phyloP scores from a whole-genome alignment of 1,139 yeast species.

The Geotrichum cucujoidarum region DNA sequence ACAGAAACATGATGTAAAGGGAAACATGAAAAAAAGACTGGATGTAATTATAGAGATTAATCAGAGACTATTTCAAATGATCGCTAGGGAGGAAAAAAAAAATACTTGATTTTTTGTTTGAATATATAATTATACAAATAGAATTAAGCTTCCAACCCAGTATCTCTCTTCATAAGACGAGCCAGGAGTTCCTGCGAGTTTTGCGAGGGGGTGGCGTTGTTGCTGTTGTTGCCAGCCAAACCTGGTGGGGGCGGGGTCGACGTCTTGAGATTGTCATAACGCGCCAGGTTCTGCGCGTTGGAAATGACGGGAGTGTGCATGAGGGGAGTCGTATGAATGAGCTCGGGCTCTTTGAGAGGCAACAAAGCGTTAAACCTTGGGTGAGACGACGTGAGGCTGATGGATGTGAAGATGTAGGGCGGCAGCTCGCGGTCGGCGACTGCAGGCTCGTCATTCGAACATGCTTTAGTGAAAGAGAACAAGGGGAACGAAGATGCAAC shows the following conservation, averaged over 20 bases:
- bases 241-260: constrained; percentile 30
- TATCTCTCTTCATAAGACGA: constrained; percentile 36
- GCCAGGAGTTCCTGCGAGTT: constrained; percentile 39
- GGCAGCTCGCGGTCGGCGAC: constrained; percentile 22
- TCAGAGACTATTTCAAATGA: too few relatives aligned
- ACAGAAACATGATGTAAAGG: constrained; percentile 49
- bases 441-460: constrained; percentile 20
- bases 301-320: neutral
- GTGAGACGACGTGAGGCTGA: constrained; percentile 12
- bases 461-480: constrained; percentile 21
- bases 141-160: neutral
- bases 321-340: neutral
- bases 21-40: neutral
- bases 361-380: too few relatives aligned
- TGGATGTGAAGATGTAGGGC: constrained; percentile 26
- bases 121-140: too few relatives aligned
- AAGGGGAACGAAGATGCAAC: constrained; percentile 5
- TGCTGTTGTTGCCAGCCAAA: constrained; percentile 18
- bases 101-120: too few relatives aligned
- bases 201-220: constrained; percentile 21
- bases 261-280: constrained; percentile 9
- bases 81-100: too few relatives aligned
- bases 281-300: neutral
- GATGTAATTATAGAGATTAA: too few relatives aligned
- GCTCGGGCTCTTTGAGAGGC: neutral